Conservation (phyloP, 345 rosid species). For the Citrus reticulata region DNA sequence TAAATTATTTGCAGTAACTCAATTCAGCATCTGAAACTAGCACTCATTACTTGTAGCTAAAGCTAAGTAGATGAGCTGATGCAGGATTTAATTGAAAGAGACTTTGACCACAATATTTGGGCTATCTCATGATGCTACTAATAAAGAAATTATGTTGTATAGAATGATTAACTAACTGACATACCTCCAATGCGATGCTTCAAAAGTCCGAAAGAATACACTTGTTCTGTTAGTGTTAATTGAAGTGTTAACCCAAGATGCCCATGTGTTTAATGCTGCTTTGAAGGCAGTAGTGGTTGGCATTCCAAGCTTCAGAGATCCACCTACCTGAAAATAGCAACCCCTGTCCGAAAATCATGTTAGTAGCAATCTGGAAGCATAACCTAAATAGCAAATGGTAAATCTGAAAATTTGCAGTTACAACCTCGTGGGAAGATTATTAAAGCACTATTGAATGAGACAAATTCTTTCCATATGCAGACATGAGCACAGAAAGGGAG, state of each 20-base stretch:
- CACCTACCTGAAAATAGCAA: slow-evolving; percentile 54
- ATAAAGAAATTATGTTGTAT: neutral
- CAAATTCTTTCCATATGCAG: neutral
- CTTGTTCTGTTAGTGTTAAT: slow-evolving; percentile 41
- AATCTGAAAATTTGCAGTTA: neutral
- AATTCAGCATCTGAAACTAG: neutral
- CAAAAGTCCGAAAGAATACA: slow-evolving; percentile 64
- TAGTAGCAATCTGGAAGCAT: slow-evolving; percentile 22
- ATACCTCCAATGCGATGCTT: slow-evolving; percentile 73
- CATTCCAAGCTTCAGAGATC: slow-evolving; percentile 54
- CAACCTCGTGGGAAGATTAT: neutral
- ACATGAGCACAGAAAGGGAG: neutral
- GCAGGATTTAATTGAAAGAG: neutral
- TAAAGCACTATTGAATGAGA: neutral
- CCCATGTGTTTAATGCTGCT: slow-evolving; percentile 41
- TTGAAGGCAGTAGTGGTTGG: slow-evolving; percentile 35
- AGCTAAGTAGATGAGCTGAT: neutral
- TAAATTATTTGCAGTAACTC: neutral
- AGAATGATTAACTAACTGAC: slow-evolving; percentile 10
- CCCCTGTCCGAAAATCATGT: slow-evolving; percentile 57
- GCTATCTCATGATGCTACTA: neutral
- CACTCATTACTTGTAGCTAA: neutral
- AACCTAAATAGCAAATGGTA: neutral
- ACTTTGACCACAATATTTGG: neutral
- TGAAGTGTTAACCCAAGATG: slow-evolving; percentile 43